phyloP scores from a whole-genome alignment of 495 filamentous ascomycete species.

The Penicillium paxilli region DNA sequence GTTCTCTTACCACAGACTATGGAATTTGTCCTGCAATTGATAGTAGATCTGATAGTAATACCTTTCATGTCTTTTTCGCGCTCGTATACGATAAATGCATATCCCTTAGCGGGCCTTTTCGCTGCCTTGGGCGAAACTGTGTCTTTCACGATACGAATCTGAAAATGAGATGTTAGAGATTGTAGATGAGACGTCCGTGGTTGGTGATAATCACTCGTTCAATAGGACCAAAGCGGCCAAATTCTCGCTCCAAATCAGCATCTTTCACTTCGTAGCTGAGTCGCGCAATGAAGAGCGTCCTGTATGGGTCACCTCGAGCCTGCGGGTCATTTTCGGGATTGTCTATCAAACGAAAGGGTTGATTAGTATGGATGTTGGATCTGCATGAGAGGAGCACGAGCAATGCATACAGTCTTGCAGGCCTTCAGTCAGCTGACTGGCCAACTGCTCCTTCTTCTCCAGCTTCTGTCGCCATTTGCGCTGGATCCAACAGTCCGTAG shows the following conservation, averaged over 20 bases:
- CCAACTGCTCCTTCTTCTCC: constrained; percentile 70
- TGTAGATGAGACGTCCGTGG: background rate
- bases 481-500: constrained; percentile 93
- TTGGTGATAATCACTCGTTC: constrained; percentile 63
- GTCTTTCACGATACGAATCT: constrained; percentile 84
- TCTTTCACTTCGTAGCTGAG: constrained; percentile 86
- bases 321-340: constrained; percentile 72
- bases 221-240: constrained; percentile 91
- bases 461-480: constrained; percentile 72
- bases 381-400: background rate
- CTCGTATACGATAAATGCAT: constrained; percentile 97
- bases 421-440: constrained; percentile 65
- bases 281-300: constrained; percentile 88
- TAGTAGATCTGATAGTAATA: constrained; percentile 48
- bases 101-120: constrained; percentile 85
- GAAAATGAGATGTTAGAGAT: constrained; percentile 12
- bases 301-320: constrained; percentile 89
- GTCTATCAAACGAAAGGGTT: constrained; percentile 42
- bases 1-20: constrained; percentile 19
- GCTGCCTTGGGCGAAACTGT: constrained; percentile 70
- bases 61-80: constrained; percentile 99
- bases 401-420: constrained; percentile 63
- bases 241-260: constrained; percentile 90
- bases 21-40: background rate
- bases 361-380: constrained; percentile 5